Conservation (phyloP, 352 stramenopile species). For the Phytophthora sojae region DNA sequence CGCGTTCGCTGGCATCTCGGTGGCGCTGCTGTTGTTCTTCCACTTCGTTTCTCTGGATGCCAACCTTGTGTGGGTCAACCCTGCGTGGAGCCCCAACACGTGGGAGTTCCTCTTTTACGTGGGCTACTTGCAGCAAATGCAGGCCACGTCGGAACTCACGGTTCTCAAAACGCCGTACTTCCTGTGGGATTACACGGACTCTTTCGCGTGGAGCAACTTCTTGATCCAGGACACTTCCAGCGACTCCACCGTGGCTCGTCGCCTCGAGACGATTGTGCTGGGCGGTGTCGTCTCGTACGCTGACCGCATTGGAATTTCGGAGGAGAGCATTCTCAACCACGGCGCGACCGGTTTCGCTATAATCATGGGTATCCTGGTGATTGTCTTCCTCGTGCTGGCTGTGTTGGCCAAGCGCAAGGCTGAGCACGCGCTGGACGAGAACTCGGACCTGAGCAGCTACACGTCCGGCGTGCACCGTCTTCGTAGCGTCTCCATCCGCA, state of each 20-base stretch:
- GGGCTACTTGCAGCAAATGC: constrained; percentile 78
- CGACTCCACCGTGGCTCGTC: constrained; percentile 36
- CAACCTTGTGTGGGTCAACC: constrained; percentile 48
- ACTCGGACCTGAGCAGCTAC: constrained; percentile 44
- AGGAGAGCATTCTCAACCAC: constrained; percentile 54
- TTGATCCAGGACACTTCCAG: constrained; percentile 40
- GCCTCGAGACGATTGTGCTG: constrained; percentile 64
- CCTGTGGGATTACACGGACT: constrained; percentile 74
- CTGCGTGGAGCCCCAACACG: constrained; percentile 72
- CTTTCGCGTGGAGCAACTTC: constrained; percentile 78
- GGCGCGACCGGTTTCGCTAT: constrained; percentile 51
- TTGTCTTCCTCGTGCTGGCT: constrained; percentile 59
- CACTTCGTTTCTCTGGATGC: constrained; percentile 68
- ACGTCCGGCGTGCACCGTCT: constrained; percentile 54
- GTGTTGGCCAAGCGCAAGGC: constrained; percentile 63
- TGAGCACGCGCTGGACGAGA: constrained; percentile 51
- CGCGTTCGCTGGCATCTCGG: constrained; percentile 70
- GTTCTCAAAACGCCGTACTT: constrained; percentile 73
- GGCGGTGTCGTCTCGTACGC: constrained; percentile 65
- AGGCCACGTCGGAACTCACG: constrained; percentile 63
- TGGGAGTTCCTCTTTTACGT: constrained; percentile 81
- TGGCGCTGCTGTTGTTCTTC: constrained; percentile 66
- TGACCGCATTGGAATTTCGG: constrained; percentile 60
- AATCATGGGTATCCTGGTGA: constrained; percentile 51
- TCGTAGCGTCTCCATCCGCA: constrained; percentile 65